Percentiles rank a stretch among this genome's conserved stretches.
These are phyloP conservation scores for Lachancea fermentati DNA, from an alignment of 805 yeast species.

Conservation along the genomic window DNA sequence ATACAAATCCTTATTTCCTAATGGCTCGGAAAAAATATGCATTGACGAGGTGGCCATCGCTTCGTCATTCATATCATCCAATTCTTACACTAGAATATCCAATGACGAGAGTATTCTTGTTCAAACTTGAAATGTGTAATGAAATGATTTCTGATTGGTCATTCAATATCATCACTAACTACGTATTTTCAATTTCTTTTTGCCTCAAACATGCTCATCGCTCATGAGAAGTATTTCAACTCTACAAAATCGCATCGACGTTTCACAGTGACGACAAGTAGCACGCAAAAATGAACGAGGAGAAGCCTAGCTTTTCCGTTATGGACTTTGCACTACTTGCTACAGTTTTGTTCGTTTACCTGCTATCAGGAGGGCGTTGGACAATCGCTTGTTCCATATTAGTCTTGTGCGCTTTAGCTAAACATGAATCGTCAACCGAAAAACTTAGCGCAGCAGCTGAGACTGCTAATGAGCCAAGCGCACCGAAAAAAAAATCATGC, in stretches of 20 bases:
- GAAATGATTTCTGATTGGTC: slow-evolving; percentile 6
- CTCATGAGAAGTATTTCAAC: no score
- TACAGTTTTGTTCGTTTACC: slow-evolving; percentile 13
- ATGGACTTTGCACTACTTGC: not conserved
- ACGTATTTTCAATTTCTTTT: not conserved
- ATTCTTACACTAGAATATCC: slow-evolving; percentile 22
- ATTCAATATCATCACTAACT: not conserved
- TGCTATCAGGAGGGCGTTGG: slow-evolving; percentile 34
- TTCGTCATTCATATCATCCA: slow-evolving; percentile 12
- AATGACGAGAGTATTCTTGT: slow-evolving; percentile 23
- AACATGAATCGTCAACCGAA: slow-evolving; percentile 12
- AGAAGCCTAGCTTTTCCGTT: no score
- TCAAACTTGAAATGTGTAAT: slow-evolving; percentile 3
- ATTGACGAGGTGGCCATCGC: slow-evolving; percentile 12
- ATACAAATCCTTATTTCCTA: slow-evolving; percentile 5
- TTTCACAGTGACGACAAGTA: no score
- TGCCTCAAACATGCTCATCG: not conserved
- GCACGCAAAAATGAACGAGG: no score
- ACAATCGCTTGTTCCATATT: slow-evolving; percentile 30
- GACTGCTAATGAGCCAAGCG: not conserved
- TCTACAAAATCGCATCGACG: not conserved
- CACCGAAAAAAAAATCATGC: slow-evolving; percentile 18
- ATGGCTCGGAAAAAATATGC: slow-evolving; percentile 6
- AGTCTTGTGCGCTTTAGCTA: slow-evolving; percentile 23
- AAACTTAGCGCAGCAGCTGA: not conserved